Conservation (phyloP, 2,329 filamentous ascomycete genomes). For the Alternaria brassicicola region DNA sequence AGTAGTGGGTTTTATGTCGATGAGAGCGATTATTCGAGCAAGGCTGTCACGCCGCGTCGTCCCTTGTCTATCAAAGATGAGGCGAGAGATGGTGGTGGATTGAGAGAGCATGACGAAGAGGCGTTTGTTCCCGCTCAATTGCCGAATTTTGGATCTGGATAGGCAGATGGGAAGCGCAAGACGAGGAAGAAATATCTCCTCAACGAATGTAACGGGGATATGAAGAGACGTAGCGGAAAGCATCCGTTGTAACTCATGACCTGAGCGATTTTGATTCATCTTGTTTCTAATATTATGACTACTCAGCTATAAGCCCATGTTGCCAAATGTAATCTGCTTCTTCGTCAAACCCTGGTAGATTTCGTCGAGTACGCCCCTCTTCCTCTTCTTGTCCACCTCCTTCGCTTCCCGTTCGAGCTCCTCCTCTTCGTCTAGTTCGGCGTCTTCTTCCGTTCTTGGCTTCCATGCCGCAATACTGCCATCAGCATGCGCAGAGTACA, state of each 20-base stretch:
- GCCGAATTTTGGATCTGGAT: conserved; percentile 37
- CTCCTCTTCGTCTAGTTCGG: conserved; percentile 52
- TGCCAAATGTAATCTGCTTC: conserved; percentile 67
- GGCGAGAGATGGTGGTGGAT: conserved; percentile 11
- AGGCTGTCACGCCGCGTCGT: conserved; percentile 34
- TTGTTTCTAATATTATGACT: background rate
- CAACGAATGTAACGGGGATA: background rate
- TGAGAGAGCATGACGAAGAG: conserved; percentile 17
- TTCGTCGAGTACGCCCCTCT: conserved; percentile 79
- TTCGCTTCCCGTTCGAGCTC: conserved; percentile 43
- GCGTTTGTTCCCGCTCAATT: conserved; percentile 45
- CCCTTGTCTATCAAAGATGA: conserved; percentile 32
- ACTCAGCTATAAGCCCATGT: conserved; percentile 19
- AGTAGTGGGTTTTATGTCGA: conserved; percentile 40
- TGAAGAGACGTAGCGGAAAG: background rate
- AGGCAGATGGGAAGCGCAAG: background rate
- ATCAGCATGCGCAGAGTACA: conserved; percentile 85
- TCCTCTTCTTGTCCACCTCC: conserved; percentile 60
- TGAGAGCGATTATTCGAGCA: conserved; percentile 35
- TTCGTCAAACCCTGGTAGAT: conserved; percentile 79
- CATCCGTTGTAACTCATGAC: background rate
- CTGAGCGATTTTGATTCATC: background rate
- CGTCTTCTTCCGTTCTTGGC: conserved; percentile 62
- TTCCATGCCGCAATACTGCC: conserved; percentile 83
- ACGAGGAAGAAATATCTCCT: background rate